Base-by-base conservation (phyloP, 75 land plant genomes). In the Pseudotsuga menziesii region DNA sequence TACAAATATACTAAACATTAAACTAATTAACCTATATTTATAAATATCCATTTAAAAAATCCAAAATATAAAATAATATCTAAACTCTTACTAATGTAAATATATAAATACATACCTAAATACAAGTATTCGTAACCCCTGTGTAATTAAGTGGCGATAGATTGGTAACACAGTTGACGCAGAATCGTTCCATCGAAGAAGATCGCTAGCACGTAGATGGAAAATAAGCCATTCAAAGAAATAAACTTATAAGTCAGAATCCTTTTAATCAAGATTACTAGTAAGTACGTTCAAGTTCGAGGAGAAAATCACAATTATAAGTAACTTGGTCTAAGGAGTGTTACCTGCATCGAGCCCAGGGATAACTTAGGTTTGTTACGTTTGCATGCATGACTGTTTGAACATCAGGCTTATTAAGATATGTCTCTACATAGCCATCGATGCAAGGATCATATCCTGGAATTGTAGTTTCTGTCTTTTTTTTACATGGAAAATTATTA, bases 361-460 rank as follows among this genome's bases (percentile, higher is more conserved):
- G 75, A 66, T 83, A 76, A 3, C 78, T 75, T 32, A 87, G 60
- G 4, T 59, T 75, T 39, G 85, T 87, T 1, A 63, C 75, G 55
- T 88, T 91, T n/a, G 94, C 93, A 80, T 92, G 93, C 22, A 92
- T 61, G 19, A 93, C 95, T 54, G 75, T 26, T 75, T 92, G 95
- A 39, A 91, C 95, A n/a, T 91, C 86, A 11, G 82, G 88, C 17
- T 71, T 25, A 57, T 91, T 92, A 59, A 92, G 41, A 61, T 92
- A 92, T 4, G 72, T 71, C 16, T 44, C 0, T 5, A 80, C 79
- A 73, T 90, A 85, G 56, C 76, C 23, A 5, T 84, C 84, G 14
- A 69, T 41, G 79, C 92, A 90, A 23, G 88, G 91, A 78, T 90
- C 92, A 74, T 95, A 95, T 41, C 23, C 72, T 17, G 78, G 36